A percentile compares a stretch with the other conserved stretches of the same genome.
Conservation (phyloP, 805 yeast genomes). For the Teunomyces stri region DNA sequence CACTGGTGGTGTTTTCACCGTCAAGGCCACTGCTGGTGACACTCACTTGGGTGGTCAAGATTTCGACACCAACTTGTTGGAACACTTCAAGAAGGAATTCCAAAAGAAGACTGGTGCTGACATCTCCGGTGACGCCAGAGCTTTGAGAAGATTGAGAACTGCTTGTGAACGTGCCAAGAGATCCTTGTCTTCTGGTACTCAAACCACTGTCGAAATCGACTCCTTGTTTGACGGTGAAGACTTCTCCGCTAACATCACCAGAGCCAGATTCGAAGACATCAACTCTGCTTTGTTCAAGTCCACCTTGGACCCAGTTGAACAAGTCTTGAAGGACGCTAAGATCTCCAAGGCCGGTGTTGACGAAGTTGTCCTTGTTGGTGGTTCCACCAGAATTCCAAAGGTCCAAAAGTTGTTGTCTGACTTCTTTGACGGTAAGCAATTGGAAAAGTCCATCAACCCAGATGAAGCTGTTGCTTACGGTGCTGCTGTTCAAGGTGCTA, state of each 20-base stretch:
- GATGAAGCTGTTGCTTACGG: conserved; percentile 53
- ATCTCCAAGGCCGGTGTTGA: conserved; percentile 40
- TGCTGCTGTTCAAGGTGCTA: conserved; percentile 52
- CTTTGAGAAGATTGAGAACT: conserved; percentile 51
- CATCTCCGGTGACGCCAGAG: conserved; percentile 47
- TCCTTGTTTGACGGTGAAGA: conserved; percentile 50
- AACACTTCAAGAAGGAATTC: conserved; percentile 46
- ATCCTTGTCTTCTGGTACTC: conserved; percentile 49
- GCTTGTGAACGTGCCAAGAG: conserved; percentile 54
- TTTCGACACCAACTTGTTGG: conserved; percentile 51
- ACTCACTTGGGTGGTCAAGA: conserved; percentile 54
- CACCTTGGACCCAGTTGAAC: conserved; percentile 50
- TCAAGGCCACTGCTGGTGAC: conserved; percentile 78
- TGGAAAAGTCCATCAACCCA: conserved; percentile 49
- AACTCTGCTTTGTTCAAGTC: conserved; percentile 50
- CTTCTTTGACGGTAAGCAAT: conserved; percentile 50
- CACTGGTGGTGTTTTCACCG: conserved; percentile 96
- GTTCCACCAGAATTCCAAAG: conserved; percentile 53
- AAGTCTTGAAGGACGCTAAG: conserved; percentile 48
- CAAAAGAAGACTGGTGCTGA: conserved; percentile 47
- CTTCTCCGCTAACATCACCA: conserved; percentile 48
- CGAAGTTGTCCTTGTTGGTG: conserved; percentile 51
- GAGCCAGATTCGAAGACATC: conserved; percentile 51
- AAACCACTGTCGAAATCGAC: conserved; percentile 50
- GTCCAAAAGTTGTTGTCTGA: conserved; percentile 49